These are phyloP conservation scores for Boletus vinaceobasis DNA, from an alignment of 768 basidiomycete species.

Conservation along the genomic window DNA sequence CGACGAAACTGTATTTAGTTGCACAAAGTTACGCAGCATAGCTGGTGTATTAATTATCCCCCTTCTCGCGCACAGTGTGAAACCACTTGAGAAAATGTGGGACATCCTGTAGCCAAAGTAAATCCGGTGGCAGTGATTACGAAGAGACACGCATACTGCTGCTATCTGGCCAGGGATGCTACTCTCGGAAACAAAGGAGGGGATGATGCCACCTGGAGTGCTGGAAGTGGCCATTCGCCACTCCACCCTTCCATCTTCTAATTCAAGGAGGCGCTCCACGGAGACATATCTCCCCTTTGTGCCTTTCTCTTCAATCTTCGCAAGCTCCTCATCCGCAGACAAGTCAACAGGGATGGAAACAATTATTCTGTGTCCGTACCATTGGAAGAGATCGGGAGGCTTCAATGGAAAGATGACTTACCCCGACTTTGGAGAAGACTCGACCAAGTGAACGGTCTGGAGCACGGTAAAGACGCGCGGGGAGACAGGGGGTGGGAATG, in stretches of 20 bases:
- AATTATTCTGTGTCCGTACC: slow-evolving; percentile 24
- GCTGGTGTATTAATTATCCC: not conserved
- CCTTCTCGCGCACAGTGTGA: slow-evolving; percentile 31
- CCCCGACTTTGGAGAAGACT: slow-evolving; percentile 55
- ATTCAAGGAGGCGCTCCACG: slow-evolving; percentile 63
- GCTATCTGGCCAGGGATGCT: slow-evolving; percentile 63
- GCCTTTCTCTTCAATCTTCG: slow-evolving; percentile 59
- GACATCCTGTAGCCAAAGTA: slow-evolving; percentile 51
- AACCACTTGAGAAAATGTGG: slow-evolving; percentile 71
- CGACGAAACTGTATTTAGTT: not conserved
- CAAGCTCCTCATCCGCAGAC: slow-evolving; percentile 52
- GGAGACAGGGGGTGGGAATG: slow-evolving; percentile 65
- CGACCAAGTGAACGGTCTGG: slow-evolving; percentile 55
- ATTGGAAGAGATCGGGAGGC: not conserved
- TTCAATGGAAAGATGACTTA: slow-evolving; percentile 30
- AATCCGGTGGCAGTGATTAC: not conserved
- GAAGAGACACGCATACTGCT: slow-evolving; percentile 36
- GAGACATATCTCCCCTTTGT: slow-evolving; percentile 67
- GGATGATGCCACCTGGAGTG: slow-evolving; percentile 66
- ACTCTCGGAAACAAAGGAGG: slow-evolving; percentile 58
- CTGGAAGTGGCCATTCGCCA: slow-evolving; percentile 83
- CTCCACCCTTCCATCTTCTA: slow-evolving; percentile 61
- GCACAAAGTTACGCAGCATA: not conserved
- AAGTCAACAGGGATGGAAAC: slow-evolving; percentile 72
- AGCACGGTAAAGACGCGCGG: slow-evolving; percentile 75